Evolutionary conservation across 176 grass and related monocot genomes (phyloP).

Genomic region (Oryza coarctata): DNA sequence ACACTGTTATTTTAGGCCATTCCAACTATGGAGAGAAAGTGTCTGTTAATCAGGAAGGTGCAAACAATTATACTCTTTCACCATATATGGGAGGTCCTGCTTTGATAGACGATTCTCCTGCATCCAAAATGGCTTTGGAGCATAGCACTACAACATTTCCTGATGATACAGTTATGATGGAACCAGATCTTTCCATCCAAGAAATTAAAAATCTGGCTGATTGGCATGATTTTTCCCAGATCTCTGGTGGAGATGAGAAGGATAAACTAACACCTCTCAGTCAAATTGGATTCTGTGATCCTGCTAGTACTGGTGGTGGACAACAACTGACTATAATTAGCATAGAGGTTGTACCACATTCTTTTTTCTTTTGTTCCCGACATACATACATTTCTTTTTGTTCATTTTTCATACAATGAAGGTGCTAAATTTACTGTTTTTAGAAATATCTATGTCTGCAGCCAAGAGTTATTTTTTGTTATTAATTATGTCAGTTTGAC

Average conservation of each 20-base stretch:
- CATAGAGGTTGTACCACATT: conserved; percentile 57
- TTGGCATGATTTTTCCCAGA: conserved; percentile 78
- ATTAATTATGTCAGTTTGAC: not conserved
- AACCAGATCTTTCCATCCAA: conserved; percentile 33
- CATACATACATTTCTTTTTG: not conserved
- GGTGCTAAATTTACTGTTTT: not conserved
- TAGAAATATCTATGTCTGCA: conserved; percentile 12
- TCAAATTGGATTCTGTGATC: conserved; percentile 86
- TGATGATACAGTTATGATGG: conserved; percentile 25
- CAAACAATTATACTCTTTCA: conserved; percentile 21
- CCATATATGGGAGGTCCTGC: conserved; percentile 23
- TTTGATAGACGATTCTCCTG: conserved; percentile 32
- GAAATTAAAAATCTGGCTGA: conserved; percentile 28
- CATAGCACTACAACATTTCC: conserved; percentile 5
- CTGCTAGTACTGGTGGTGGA: conserved; percentile 69
- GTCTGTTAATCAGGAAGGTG: conserved; percentile 25
- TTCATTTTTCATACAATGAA: not conserved
- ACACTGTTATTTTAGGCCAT: conserved; percentile 35
- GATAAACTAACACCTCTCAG: conserved; percentile 77
- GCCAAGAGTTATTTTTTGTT: not conserved
- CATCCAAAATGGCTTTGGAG: conserved; percentile 35
- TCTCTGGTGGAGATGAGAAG: conserved; percentile 73
- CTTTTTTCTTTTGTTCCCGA: conserved; percentile 18
- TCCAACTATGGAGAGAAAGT: conserved; percentile 22
- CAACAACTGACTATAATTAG: conserved; percentile 88